Conservation (phyloP, 768 basidiomycete species). For the Lactifluus piperatus region DNA sequence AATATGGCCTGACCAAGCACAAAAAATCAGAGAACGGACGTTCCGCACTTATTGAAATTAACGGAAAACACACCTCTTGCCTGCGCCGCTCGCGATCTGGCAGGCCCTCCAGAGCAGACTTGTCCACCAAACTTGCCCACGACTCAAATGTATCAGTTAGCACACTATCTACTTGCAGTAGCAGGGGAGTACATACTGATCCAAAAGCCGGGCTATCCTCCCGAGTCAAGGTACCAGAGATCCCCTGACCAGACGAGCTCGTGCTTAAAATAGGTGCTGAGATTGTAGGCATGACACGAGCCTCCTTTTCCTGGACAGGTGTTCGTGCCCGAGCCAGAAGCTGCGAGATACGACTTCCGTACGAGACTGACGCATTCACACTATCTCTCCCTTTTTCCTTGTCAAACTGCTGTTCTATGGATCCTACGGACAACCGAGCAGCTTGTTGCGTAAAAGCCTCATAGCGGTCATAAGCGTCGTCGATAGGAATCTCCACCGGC, state of each 20-base stretch:
- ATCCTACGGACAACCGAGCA: conserved; percentile 52
- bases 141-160: conserved; percentile 38
- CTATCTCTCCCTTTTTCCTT: conserved; percentile 28
- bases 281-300: conserved; percentile 42
- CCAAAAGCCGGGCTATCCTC: conserved; percentile 59
- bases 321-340: conserved; percentile 58
- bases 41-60: too few species aligned
- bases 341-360: conserved; percentile 29
- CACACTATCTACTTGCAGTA: background rate
- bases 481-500: conserved; percentile 32
- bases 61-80: conserved; percentile 56
- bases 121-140: conserved; percentile 90
- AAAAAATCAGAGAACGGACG: background rate
- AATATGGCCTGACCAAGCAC: conserved; percentile 64
- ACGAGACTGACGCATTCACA: background rate
- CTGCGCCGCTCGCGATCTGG: conserved; percentile 71
- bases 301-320: conserved; percentile 40
- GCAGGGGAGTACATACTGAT: conserved; percentile 35
- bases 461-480: conserved; percentile 87
- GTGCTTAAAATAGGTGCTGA: conserved; percentile 59
- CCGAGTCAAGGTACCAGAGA: conserved; percentile 27
- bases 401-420: conserved; percentile 35
- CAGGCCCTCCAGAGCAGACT: conserved; percentile 72
- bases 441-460: conserved; percentile 66
- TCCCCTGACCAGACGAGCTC: conserved; percentile 29